These are phyloP conservation scores for Geotrichum histeridarum DNA, from an alignment of 1,139 yeast species.

Conservation along the genomic window DNA sequence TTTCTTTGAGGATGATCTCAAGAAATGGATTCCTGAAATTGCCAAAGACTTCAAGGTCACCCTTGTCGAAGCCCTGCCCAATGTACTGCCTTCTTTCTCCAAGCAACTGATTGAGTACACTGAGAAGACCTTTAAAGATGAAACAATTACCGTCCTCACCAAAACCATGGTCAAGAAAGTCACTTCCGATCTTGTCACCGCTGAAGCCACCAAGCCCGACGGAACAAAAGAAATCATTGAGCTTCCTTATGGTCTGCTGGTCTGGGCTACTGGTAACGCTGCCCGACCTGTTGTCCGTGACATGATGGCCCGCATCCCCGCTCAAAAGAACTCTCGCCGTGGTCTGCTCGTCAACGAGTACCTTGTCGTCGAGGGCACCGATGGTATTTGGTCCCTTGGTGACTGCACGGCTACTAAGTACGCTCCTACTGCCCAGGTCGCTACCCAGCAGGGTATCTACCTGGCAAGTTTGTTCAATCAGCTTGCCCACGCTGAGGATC, in stretches of 20 bases:
- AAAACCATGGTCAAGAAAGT: slow-evolving; percentile 88
- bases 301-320: slow-evolving; percentile 65
- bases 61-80: slow-evolving; percentile 85
- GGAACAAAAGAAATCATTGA: slow-evolving; percentile 55
- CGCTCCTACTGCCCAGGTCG: slow-evolving; percentile 97
- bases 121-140: slow-evolving; percentile 70
- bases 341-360: slow-evolving; percentile 82
- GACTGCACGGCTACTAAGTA: slow-evolving; percentile 87
- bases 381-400: slow-evolving; percentile 82
- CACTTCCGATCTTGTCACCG: slow-evolving; percentile 59
- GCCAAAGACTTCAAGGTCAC: slow-evolving; percentile 76
- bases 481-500: slow-evolving; percentile 61
- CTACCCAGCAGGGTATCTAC: slow-evolving; percentile 87
- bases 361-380: slow-evolving; percentile 77
- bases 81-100: slow-evolving; percentile 82
- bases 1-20: slow-evolving; percentile 84
- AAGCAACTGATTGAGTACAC: slow-evolving; percentile 80
- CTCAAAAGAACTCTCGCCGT: slow-evolving; percentile 82
- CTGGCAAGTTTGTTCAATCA: slow-evolving; percentile 68
- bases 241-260: slow-evolving; percentile 84
- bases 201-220: slow-evolving; percentile 64
- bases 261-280: slow-evolving; percentile 97
- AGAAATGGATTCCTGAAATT: slow-evolving; percentile 83
- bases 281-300: slow-evolving; percentile 72
- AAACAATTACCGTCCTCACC: slow-evolving; percentile 70